Conservation (phyloP, 192 early-diverging fungal genomes). For the Oehlia diaphana region DNA sequence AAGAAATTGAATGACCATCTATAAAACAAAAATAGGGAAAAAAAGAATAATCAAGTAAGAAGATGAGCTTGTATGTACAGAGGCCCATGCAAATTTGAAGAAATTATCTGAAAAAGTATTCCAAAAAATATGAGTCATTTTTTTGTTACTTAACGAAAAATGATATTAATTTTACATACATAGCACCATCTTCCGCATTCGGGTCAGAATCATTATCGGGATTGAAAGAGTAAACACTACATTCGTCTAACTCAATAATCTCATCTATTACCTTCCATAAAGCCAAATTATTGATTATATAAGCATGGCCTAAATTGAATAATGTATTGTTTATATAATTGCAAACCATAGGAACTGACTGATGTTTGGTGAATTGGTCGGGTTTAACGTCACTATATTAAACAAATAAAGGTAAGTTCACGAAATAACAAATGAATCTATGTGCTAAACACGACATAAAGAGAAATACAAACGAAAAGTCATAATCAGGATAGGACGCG, state of each 20-base stretch:
- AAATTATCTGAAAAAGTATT: conserved; percentile 21
- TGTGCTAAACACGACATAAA: not conserved
- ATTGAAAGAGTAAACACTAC: conserved; percentile 89
- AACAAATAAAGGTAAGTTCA: not conserved
- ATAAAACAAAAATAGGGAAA: not conserved
- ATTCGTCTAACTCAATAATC: conserved; percentile 77
- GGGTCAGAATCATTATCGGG: conserved; percentile 89
- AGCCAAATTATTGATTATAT: conserved; percentile 58
- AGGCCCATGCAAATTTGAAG: conserved; percentile 24
- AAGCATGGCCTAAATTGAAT: conserved; percentile 76
- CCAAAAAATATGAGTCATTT: conserved; percentile 12
- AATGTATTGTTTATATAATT: conserved; percentile 87
- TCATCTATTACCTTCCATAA: conserved; percentile 91
- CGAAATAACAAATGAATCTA: not conserved
- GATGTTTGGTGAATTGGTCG: conserved; percentile 77
- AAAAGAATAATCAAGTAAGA: conserved; percentile 7
- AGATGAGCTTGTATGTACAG: conserved; percentile 21
- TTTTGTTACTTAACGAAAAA: not conserved
- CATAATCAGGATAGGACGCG: conserved; percentile 95
- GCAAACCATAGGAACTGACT: conserved; percentile 67
- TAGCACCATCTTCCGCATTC: conserved; percentile 83
- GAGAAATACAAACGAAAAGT: conserved; percentile 74
- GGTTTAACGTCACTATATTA: conserved; percentile 71
- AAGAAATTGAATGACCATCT: conserved; percentile 98
- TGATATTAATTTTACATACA: conserved; percentile 51